Conservation (phyloP, 108 stramenopile species). For the Nannochloropsis granulata region DNA sequence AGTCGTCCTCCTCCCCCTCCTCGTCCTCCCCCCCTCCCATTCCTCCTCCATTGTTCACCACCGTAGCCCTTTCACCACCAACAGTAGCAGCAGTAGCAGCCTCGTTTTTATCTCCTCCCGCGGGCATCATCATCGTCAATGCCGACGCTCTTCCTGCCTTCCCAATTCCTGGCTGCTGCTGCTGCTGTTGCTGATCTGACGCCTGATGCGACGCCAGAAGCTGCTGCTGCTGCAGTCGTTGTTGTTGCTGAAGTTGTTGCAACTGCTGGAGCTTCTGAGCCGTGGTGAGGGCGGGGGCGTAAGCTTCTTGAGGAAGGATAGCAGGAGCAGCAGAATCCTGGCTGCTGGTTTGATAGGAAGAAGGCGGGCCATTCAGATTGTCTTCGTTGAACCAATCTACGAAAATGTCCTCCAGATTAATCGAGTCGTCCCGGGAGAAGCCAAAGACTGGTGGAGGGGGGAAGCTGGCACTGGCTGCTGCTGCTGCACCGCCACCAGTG, state of each 20-base stretch:
- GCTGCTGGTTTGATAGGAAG: not conserved
- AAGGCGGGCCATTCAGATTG: conserved; percentile 3
- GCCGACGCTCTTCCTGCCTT: not conserved
- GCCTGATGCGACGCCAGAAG: not conserved
- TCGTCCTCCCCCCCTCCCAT: not conserved
- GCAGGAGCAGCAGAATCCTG: not conserved
- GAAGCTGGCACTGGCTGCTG: not conserved
- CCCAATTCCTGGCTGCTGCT: not conserved
- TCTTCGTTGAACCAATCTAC: conserved; percentile 24
- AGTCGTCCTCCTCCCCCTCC: not conserved
- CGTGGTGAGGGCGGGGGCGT: not conserved
- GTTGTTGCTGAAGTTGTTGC: not conserved
- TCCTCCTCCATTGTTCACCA: not conserved
- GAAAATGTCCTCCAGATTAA: conserved; percentile 31
- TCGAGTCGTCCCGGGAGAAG: not conserved
- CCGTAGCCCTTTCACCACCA: not conserved
- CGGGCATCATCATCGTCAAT: not conserved
- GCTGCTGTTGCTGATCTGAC: not conserved
- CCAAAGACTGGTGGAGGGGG: not conserved
- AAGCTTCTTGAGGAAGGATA: not conserved
- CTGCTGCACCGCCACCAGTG: not conserved
- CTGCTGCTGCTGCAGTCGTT: not conserved
- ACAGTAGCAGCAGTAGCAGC: not conserved
- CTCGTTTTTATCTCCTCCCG: not conserved
- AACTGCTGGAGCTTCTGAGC: not conserved